Base-by-base conservation (phyloP, 108 stramenopile genomes). In the Cyclotella cryptica region DNA sequence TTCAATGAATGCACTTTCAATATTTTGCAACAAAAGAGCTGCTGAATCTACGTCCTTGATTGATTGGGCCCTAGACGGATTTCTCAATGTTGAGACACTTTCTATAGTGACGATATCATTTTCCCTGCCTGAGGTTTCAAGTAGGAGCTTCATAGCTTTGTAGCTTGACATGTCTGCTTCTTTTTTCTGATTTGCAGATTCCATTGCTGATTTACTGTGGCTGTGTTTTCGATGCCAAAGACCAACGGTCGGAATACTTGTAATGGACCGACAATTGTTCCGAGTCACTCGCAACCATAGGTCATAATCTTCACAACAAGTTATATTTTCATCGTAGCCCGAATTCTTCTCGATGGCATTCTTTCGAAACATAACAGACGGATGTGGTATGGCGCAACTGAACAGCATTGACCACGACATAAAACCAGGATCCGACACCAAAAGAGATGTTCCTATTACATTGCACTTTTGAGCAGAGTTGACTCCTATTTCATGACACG, bases 201-300 rank as follows among this genome's bases (percentile, higher is more conserved):
- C 62, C 6, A 17, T 21, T 1, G 42, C 17, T 10, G 73, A 75
- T 30, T 57, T 72, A 45, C 70, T 72, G 42, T 52, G 42, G 10
- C 52, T 28, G 61, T 85, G 84, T 42, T 85, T 85, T 26, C 84
- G 22, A 67, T 85, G 80, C 78, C 84, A 85, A 13, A 85, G 42
- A 10, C 84, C 84, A 59, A 85, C 14, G 41, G 43, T 49, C 0
- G 84, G 84, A 10, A 85, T 45, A 41, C 66, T 77, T 29, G 65
- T 45, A 1, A 85, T 57, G 5, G 80, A 85, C 46, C 55, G 27
- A 55, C 63, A 54, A 68, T 74, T 24, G 17, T 49, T 15, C 4
- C 47, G 41, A 30, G 51, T 45, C 0, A 84, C 64, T 44, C 86
- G 75, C 14, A 84, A 69, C 87, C 87, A 88, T 13, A 85, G 66